These are phyloP conservation scores for Rhizoctonia solani DNA, from an alignment of 1,284 basidiomycete species.

Conservation along the genomic window DNA sequence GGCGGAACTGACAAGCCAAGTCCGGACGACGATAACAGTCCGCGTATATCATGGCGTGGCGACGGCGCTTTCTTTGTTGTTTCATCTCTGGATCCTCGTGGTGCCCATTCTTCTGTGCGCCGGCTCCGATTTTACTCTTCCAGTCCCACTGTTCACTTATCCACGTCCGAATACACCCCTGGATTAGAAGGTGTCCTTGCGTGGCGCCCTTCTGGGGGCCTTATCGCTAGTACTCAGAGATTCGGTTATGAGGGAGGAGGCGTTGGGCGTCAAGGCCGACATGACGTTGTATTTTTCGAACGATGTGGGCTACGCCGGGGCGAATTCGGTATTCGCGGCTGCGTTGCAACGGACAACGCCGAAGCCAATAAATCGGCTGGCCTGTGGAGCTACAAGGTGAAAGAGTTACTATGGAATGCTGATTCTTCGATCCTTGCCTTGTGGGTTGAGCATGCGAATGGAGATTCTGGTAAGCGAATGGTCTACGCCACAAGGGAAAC, in stretches of 20 bases:
- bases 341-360: constrained; percentile 39
- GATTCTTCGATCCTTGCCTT: constrained; percentile 86
- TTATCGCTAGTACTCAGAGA: constrained; percentile 82
- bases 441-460: constrained; percentile 74
- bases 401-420: constrained; percentile 83
- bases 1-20: constrained; percentile 51
- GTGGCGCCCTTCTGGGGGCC: constrained; percentile 88
- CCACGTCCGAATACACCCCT: constrained; percentile 81
- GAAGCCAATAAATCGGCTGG: constrained; percentile 37
- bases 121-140: constrained; percentile 44
- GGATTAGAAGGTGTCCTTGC: constrained; percentile 82
- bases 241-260: constrained; percentile 77
- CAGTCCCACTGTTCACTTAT: constrained; percentile 73
- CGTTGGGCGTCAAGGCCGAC: constrained; percentile 66
- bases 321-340: constrained; percentile 76
- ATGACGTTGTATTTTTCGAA: constrained; percentile 95
- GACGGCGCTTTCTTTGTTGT: constrained; percentile 90
- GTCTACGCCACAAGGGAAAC: constrained; percentile 23
- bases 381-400: constrained; percentile 67
- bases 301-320: constrained; percentile 91
- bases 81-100: constrained; percentile 60
- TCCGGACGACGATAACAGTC: constrained; percentile 73
- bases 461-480: constrained; percentile 74
- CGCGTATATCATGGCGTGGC: constrained; percentile 89
- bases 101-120: constrained; percentile 1